Base-by-base conservation (phyloP, 176 grass and related monocot genomes). In the Triticum timopheevii region DNA sequence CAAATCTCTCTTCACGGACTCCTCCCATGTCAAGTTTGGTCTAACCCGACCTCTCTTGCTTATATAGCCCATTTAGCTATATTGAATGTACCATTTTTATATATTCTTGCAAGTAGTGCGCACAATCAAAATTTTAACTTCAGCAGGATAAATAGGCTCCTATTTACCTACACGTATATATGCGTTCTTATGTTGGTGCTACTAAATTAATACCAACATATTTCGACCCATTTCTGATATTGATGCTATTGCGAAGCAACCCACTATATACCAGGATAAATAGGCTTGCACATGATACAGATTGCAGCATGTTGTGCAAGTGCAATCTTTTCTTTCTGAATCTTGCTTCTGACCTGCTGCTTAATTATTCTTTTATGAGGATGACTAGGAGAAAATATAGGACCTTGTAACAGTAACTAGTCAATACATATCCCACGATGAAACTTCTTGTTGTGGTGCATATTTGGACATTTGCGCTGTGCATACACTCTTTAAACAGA, bases 271-370 rank as follows among this genome's bases (percentile, higher is more conserved):
- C 59, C 28, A 30, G 28, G 28, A 30, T 30, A 30, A 30, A 34
- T 80, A 30, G 40, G 35, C 45, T 59, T 85, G 10, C 24, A 52
- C 36, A 31, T 83, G 64, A 19, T 71, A 83, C 42, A 22, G 20
- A 76, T 74, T 65, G 28, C 59, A 76, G 30, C 11, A 80, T 74
- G 44, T 45, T 47, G 47, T 69, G 40, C 70, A 28, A 25, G 61
- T 59, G 2, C 22, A 59, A 31, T 54, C 65, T 58, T 38, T 36
- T 39, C 25, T 40, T 20, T 84, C n/a, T 84, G 20, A 73, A 38
- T 73, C 22, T 56, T 73, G 4, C 40, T 79, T 67, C 39, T 73
- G 15, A 5, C 65, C 84, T 84, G 40, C 33, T 89, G 56, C 67
- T 73, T 84, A 34, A 19, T 13, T 80, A 38, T 42, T 52, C 62